A percentile compares a stretch with the other conserved stretches of the same genome.
Conservation (phyloP, 2,329 filamentous ascomycete genomes). For the Lasiodiplodia hormozganensis region DNA sequence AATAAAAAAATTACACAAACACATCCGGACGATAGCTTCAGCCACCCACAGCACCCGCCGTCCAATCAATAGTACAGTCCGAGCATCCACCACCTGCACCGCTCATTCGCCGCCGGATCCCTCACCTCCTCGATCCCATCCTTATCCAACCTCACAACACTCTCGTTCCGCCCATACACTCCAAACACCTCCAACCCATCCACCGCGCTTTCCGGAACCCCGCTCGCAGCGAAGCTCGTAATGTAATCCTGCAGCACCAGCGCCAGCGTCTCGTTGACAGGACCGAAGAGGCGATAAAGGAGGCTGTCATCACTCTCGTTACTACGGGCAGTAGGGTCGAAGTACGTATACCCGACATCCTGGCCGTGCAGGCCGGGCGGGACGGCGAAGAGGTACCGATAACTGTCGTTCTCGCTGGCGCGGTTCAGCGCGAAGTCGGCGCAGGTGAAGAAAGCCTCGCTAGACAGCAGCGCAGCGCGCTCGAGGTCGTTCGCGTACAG, state of each 20-base stretch:
- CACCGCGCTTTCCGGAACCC: slow-evolving; percentile 43
- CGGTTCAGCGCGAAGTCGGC: slow-evolving; percentile 58
- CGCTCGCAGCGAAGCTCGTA: slow-evolving; percentile 50
- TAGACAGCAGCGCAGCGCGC: slow-evolving; percentile 51
- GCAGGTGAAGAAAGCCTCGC: slow-evolving; percentile 58
- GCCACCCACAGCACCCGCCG: too few relatives aligned
- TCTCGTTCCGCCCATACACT: slow-evolving; percentile 54
- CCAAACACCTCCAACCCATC: slow-evolving; percentile 52
- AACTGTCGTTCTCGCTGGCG: slow-evolving; percentile 54
- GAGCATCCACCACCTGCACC: slow-evolving; percentile 60
- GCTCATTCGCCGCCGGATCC: slow-evolving; percentile 55
- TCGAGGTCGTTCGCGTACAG: slow-evolving; percentile 55
- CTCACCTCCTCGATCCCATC: slow-evolving; percentile 49
- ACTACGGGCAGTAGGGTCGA: slow-evolving; percentile 42
- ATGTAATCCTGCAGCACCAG: slow-evolving; percentile 55
- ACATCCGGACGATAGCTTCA: too few relatives aligned
- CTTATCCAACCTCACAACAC: slow-evolving; percentile 53
- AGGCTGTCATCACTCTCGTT: slow-evolving; percentile 31
- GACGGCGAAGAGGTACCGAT: slow-evolving; percentile 61
- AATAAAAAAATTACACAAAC: too few relatives aligned
- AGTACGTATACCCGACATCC: slow-evolving; percentile 63
- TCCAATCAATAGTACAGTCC: too few relatives aligned
- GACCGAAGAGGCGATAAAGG: slow-evolving; percentile 11
- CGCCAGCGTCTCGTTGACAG: slow-evolving; percentile 47
- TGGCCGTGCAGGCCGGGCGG: slow-evolving; percentile 61